phyloP scores from a whole-genome alignment of 495 filamentous ascomycete species.

The Hypoxylon fragiforme region DNA sequence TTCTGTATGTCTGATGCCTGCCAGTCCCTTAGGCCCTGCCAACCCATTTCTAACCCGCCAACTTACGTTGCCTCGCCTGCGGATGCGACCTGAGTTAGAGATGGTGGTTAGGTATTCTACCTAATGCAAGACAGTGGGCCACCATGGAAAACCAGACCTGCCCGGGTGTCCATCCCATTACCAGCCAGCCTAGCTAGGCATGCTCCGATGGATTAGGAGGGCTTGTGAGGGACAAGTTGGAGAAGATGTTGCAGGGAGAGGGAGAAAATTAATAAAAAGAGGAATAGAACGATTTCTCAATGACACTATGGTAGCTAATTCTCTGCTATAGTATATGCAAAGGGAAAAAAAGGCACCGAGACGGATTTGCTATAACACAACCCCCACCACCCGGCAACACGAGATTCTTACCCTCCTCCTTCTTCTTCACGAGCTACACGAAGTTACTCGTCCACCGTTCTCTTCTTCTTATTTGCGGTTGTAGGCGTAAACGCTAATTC shows the following conservation, averaged over 20 bases:
- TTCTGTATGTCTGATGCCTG: conserved; percentile 29
- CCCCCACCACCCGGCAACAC: conserved; percentile 48
- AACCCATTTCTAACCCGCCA: background rate
- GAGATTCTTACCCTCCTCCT: conserved; percentile 54
- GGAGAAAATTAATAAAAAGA: conserved; percentile 2
- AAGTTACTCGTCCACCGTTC: conserved; percentile 50
- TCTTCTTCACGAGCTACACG: conserved; percentile 50
- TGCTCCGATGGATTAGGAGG: conserved; percentile 30
- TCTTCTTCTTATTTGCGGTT: conserved; percentile 55
- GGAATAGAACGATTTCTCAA: conserved; percentile 6
- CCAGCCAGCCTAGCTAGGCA: conserved; percentile 33
- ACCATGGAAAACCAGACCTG: conserved; percentile 22
- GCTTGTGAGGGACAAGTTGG: background rate
- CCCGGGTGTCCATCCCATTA: conserved; percentile 16
- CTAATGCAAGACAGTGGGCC: conserved; percentile 40
- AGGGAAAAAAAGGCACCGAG: conserved; percentile 29
- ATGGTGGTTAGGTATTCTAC: conserved; percentile 25
- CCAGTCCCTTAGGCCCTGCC: conserved; percentile 5
- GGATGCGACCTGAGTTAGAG: conserved; percentile 23
- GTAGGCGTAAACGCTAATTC: conserved; percentile 62
- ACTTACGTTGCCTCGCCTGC: conserved; percentile 27
- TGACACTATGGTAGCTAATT: no score
- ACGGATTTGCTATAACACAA: conserved; percentile 45
- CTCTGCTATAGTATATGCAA: conserved; percentile 5
- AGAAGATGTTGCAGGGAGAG: background rate